Evolutionary conservation across 176 grass and related monocot species (phyloP), one percentile per base, ranked within the genome.

Genomic region (Miscanthus lutarioriparius): DNA sequence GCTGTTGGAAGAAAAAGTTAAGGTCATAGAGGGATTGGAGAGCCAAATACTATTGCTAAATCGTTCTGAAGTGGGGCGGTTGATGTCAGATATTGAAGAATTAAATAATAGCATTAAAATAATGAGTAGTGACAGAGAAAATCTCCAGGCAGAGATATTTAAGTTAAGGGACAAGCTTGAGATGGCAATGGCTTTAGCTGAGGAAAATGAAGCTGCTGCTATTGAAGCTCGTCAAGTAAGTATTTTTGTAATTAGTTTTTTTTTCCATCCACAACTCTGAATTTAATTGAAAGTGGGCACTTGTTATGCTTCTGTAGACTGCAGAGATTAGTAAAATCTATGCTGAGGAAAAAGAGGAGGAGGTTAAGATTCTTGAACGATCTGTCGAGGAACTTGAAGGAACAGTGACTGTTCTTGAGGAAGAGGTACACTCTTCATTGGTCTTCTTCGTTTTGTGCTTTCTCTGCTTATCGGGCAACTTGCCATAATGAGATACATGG

Each of bases 191-290:
- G 78, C 94, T 86, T 92, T 97, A 90, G 89, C 89, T 82, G 91
- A 97, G 86, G 94, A 97, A 80, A 94, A 88, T 76, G 94, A 97
- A 94, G 94, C 94, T n/a, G 75, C 90, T 64, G 82, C 89, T 86
- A 87, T 92, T 67, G 91, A 97, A 88, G 87, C 87, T 81, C 79
- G 67, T 81, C 91, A 97, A 87, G 94, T 97, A 94, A 77, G 91
- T 77, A 62, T 71, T 71, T 70, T 70, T 28, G 17, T 59, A 59
- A 51, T 63, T 64, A 70, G 23, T 56, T 63, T 80, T 81, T 4
- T 35, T 35, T 35, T 35, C 8, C 26, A 59, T 78, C 3, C 6
- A 28, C 8, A 41, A 41, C 48, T 72, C 22, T 11, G 39, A 78
- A 72, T 75, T 80, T 56, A 56, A 25, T 67, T 75, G 67, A 38